These are phyloP conservation scores for Fraxinus albicans DNA, from an alignment of 305 asterid genomes.

Conservation along the genomic window DNA sequence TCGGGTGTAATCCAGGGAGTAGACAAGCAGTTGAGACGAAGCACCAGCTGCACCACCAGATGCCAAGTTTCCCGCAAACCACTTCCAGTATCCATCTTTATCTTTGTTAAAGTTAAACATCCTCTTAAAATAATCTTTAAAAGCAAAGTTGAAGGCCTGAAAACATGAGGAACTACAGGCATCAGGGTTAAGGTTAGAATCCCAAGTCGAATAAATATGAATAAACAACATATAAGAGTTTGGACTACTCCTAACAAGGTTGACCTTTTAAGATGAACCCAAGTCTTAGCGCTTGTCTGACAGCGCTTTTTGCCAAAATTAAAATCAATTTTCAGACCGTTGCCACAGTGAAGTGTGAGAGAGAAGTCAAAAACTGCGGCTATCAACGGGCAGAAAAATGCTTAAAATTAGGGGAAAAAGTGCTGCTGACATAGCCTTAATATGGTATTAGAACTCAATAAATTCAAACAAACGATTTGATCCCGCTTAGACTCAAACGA, in stretches of 20 bases:
- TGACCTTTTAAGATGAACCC: not conserved
- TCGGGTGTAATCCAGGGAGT: slow-evolving; percentile 61
- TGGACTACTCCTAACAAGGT: not conserved
- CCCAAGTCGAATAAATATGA: not conserved
- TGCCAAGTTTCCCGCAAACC: slow-evolving; percentile 72
- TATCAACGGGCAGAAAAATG: too few relatives aligned
- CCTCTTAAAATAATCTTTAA: slow-evolving; percentile 61
- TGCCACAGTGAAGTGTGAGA: too few relatives aligned
- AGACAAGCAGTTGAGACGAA: slow-evolving; percentile 53
- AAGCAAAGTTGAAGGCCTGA: slow-evolving; percentile 70
- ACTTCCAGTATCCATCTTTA: slow-evolving; percentile 64
- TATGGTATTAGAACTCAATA: not conserved
- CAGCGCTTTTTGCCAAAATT: too few relatives aligned
- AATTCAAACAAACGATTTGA: not conserved
- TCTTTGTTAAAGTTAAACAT: slow-evolving; percentile 59
- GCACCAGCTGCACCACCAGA: slow-evolving; percentile 77
- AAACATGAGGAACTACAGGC: slow-evolving; percentile 25
- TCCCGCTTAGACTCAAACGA: not conserved
- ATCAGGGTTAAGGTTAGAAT: slow-evolving; percentile 16
- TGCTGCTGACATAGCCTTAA: too few relatives aligned
- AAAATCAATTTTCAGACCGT: too few relatives aligned
- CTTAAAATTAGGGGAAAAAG: too few relatives aligned
- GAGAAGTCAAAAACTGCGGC: too few relatives aligned
- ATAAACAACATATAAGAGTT: not conserved
- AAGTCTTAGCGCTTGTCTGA: too few relatives aligned